Conservation (phyloP, 257 asterid species). For the Salvia hispanica region DNA sequence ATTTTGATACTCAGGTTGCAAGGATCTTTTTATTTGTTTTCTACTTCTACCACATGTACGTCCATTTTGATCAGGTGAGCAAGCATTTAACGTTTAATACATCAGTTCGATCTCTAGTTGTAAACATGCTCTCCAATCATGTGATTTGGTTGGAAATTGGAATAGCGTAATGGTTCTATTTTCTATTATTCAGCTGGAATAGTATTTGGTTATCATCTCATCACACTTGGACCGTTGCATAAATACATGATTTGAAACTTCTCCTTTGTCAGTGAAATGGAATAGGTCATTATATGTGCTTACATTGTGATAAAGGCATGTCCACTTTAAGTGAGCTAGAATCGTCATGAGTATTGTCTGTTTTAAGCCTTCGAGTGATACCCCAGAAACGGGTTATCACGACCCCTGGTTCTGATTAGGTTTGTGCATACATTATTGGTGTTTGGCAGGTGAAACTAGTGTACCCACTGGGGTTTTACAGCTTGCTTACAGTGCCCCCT, state of each 20-base stretch:
- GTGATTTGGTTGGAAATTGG: no score
- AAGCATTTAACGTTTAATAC: not conserved
- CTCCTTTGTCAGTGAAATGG: not conserved
- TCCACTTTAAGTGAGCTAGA: not conserved
- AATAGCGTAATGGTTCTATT: not conserved
- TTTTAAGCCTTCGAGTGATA: not conserved
- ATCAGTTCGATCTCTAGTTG: not conserved
- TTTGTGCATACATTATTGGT: not conserved
- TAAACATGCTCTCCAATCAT: not conserved
- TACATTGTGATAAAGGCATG: not conserved
- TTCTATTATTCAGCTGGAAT: not conserved
- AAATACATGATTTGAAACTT: constrained; percentile 1
- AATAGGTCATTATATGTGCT: not conserved
- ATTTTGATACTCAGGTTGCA: constrained; percentile 63
- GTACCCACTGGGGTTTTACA: constrained; percentile 69
- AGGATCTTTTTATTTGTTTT: constrained; percentile 67
- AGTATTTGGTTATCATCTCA: not conserved
- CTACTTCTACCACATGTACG: constrained; percentile 72
- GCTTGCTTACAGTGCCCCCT: constrained; percentile 62
- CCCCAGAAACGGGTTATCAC: not conserved
- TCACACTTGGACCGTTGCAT: not conserved
- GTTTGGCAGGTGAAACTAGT: constrained; percentile 59
- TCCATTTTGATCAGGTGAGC: constrained; percentile 81
- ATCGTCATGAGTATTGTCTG: not conserved
- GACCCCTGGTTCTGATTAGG: not conserved